Evolutionary conservation across 306 rosid species (phyloP), one percentile per base, ranked within the genome.

Genomic region (Rosa multiflora): DNA sequence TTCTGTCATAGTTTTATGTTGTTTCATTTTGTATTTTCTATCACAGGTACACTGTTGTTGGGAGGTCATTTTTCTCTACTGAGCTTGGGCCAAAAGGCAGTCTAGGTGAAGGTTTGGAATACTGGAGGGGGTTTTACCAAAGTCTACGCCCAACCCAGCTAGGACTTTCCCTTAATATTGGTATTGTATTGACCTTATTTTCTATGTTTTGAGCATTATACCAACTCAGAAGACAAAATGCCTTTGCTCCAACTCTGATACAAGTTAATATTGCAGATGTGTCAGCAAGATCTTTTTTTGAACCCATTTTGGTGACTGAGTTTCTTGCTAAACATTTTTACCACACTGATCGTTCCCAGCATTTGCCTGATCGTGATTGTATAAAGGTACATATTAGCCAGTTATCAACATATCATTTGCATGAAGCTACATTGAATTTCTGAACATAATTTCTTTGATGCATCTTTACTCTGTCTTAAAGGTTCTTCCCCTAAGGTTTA

Each of bases 231-330:
- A 49, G 18, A 49, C 1, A 39, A 42, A 12, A 40, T 74, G 21
- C 21, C 18, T 61, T n/a, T 56, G 29, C 63, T 51, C 14, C 21
- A 21, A 52, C 12, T 12, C 7, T 0, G 26, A 4, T 44, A 37
- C 23, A 75, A 2, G 26, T 78, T 23, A 77, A 21, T 79, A 37
- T 70, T 74, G 76, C 85, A 95, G 98, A 95, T 88, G 92, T 93
- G 2, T 90, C 99, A 0, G 95, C 99, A 0, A 83, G 88, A 47
- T 76, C 96, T 0, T 95, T 88, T 49, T 95, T 84, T 39, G 99
- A 95, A 26, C 75, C 89, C 0, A 74, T 95, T 10, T n/a, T 7
- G 20, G 94, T 95, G 37, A 73, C 86, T 0, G 89, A 90, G 0
- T 95, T 86, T 63, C 10, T 91, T 26, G 8, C 1, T 0, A 85